phyloP scores from a whole-genome alignment of 2,329 filamentous ascomycete species.

The Aspergillus unguis region DNA sequence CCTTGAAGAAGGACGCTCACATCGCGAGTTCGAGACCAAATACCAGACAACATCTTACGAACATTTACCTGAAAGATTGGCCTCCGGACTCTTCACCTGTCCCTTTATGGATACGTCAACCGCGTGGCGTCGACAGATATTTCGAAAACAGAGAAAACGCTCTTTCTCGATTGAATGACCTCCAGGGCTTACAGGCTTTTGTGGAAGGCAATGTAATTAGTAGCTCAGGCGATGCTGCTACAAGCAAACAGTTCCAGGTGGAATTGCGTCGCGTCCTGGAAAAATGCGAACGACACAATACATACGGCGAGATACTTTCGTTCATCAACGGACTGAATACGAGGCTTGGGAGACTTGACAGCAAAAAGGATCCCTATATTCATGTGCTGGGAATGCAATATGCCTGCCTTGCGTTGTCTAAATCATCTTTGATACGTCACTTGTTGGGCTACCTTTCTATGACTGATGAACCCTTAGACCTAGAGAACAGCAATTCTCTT shows the following conservation, averaged over 20 bases:
- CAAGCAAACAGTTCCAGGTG: slow-evolving; percentile 11
- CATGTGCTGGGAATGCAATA: slow-evolving; percentile 29
- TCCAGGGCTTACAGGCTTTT: slow-evolving; percentile 20
- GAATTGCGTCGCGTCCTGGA: slow-evolving; percentile 16
- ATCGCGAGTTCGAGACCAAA: slow-evolving; percentile 3
- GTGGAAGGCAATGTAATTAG: slow-evolving; percentile 26
- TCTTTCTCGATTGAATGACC: neutral
- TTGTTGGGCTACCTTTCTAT: slow-evolving; percentile 18
- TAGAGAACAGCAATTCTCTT: slow-evolving; percentile 17
- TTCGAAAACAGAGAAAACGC: neutral
- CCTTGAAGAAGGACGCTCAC: slow-evolving; percentile 25
- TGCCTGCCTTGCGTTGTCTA: slow-evolving; percentile 29
- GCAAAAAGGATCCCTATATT: slow-evolving; percentile 12
- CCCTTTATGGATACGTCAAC: slow-evolving; percentile 19
- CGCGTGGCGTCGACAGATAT: neutral
- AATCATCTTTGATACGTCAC: slow-evolving; percentile 28
- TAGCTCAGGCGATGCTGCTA: slow-evolving; percentile 2
- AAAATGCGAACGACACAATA: slow-evolving; percentile 22
- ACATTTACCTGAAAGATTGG: slow-evolving; percentile 25
- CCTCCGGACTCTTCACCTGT: slow-evolving; percentile 16
- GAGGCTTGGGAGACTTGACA: slow-evolving; percentile 23
- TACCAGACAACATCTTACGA: slow-evolving; percentile 17
- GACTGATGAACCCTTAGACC: neutral
- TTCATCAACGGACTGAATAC: slow-evolving; percentile 29
- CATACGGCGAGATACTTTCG: slow-evolving; percentile 31